Percentiles rank a stretch among this genome's conserved stretches.
Conservation (phyloP, 768 basidiomycete species). For the Coprinopsis sp. region DNA sequence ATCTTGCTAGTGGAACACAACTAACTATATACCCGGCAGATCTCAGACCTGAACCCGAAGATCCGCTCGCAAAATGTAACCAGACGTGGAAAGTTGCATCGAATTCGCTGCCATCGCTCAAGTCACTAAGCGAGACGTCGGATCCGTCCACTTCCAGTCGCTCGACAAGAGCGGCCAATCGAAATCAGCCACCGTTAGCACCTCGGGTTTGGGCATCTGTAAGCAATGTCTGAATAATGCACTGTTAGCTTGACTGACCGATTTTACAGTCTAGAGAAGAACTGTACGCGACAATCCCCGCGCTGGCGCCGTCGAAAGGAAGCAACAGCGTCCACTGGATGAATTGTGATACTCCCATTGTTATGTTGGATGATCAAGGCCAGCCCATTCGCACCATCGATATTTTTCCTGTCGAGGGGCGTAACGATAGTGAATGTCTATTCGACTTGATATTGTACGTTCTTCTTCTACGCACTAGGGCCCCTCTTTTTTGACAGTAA, state of each 20-base stretch:
- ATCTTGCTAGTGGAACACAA: not conserved
- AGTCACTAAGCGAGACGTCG: no score
- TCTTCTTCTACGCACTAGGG: not conserved
- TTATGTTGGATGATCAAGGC: slow-evolving; percentile 2
- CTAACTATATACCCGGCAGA: not conserved
- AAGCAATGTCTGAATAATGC: no score
- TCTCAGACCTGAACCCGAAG: not conserved
- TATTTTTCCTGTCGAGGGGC: not conserved
- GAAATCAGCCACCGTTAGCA: no score
- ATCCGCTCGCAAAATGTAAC: not conserved
- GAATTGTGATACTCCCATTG: not conserved
- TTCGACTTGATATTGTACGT: slow-evolving; percentile 3
- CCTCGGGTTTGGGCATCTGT: no score
- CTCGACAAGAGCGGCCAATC: not conserved
- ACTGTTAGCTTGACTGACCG: not conserved
- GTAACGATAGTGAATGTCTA: not conserved
- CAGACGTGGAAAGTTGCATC: slow-evolving; percentile 1
- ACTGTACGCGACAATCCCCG: not conserved
- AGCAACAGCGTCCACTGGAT: not conserved
- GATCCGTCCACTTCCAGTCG: not conserved
- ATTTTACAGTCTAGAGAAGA: not conserved
- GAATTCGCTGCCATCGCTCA: not conserved
- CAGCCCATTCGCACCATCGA: not conserved
- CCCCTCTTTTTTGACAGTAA: not conserved
- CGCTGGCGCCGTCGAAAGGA: not conserved